Percentiles rank a stretch among this genome's conserved stretches.
Conservation (phyloP, 2,329 filamentous ascomycete species). For the Didymella pinodella region DNA sequence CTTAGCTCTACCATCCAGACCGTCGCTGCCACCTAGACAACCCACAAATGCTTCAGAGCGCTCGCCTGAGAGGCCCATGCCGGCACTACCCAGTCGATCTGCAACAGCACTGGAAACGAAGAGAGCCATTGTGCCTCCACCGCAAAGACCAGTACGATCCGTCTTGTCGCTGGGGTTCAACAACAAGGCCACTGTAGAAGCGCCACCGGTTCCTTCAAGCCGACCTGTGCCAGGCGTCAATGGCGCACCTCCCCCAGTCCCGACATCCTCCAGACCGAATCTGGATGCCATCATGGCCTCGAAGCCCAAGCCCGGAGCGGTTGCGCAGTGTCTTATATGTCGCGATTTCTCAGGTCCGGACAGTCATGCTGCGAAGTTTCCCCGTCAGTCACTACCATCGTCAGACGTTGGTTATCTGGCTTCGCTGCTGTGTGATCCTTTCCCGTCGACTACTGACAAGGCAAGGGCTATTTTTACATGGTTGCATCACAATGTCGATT, state of each 20-base stretch:
- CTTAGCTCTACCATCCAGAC: slow-evolving; percentile 30
- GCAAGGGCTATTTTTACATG: slow-evolving; percentile 92
- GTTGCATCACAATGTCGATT: slow-evolving; percentile 92
- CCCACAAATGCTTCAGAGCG: slow-evolving; percentile 19
- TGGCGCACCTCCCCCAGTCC: slow-evolving; percentile 59
- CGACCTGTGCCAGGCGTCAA: slow-evolving; percentile 28
- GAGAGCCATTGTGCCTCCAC: slow-evolving; percentile 40
- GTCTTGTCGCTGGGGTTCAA: slow-evolving; percentile 59
- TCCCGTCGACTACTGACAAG: slow-evolving; percentile 85
- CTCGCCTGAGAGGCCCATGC: slow-evolving; percentile 25
- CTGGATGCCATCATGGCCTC: slow-evolving; percentile 62
- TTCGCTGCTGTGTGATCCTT: slow-evolving; percentile 77
- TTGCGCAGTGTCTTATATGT: slow-evolving; percentile 73
- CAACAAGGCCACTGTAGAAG: slow-evolving; percentile 51
- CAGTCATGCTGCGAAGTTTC: slow-evolving; percentile 77
- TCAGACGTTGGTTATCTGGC: slow-evolving; percentile 76
- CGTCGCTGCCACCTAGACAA: slow-evolving; percentile 33
- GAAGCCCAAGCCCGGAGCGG: slow-evolving; percentile 44
- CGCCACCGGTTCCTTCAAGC: slow-evolving; percentile 41
- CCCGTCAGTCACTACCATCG: slow-evolving; percentile 74
- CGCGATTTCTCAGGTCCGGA: slow-evolving; percentile 89
- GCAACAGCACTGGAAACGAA: slow-evolving; percentile 18
- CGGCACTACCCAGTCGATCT: slow-evolving; percentile 28
- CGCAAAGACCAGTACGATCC: slow-evolving; percentile 44
- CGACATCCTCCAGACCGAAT: slow-evolving; percentile 64